These are phyloP conservation scores for sunflower (Helianthus annuus) DNA, from an alignment of 129 eudicot species.

Conservation along the genomic window DNA sequence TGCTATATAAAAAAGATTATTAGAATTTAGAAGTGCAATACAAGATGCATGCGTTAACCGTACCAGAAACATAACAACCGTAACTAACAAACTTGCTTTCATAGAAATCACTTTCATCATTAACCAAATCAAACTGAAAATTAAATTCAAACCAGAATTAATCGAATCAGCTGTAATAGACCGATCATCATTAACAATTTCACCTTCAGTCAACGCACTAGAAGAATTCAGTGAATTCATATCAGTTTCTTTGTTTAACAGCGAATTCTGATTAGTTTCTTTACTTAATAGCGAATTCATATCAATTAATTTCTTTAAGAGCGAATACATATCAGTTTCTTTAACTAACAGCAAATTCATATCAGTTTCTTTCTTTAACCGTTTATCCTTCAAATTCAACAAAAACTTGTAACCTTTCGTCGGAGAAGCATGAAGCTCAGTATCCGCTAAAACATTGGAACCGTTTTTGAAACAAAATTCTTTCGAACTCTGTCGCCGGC, in stretches of 20 bases:
- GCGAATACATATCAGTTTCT: too few relatives aligned
- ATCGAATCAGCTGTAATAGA: constrained; percentile 28
- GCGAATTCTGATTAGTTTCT: too few relatives aligned
- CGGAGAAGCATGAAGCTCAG: neutral
- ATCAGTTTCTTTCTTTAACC: too few relatives aligned
- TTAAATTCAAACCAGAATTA: constrained; percentile 27
- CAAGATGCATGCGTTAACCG: constrained; percentile 37
- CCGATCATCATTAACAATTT: constrained; percentile 10
- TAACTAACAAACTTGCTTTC: constrained; percentile 38
- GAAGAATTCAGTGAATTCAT: too few relatives aligned
- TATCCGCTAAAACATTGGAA: neutral
- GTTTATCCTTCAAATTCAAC: too few relatives aligned
- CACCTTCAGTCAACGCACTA: constrained; percentile 3
- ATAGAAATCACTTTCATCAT: constrained; percentile 34
- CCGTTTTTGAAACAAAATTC: constrained; percentile 1
- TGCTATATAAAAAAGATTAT: constrained; percentile 17
- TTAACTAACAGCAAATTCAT: too few relatives aligned
- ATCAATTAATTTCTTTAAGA: too few relatives aligned
- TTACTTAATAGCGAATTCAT: too few relatives aligned
- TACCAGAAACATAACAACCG: constrained; percentile 45
- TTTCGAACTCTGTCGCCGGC: constrained; percentile 41
- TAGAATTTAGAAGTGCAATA: constrained; percentile 11
- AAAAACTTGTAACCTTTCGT: constrained; percentile 2
- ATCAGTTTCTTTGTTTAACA: too few relatives aligned
- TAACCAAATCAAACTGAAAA: constrained; percentile 27